A percentile compares a stretch with the other conserved stretches of the same genome.
These are phyloP conservation scores for Fistulina hepatica DNA, from an alignment of 1,284 basidiomycete genomes.

Conservation along the genomic window DNA sequence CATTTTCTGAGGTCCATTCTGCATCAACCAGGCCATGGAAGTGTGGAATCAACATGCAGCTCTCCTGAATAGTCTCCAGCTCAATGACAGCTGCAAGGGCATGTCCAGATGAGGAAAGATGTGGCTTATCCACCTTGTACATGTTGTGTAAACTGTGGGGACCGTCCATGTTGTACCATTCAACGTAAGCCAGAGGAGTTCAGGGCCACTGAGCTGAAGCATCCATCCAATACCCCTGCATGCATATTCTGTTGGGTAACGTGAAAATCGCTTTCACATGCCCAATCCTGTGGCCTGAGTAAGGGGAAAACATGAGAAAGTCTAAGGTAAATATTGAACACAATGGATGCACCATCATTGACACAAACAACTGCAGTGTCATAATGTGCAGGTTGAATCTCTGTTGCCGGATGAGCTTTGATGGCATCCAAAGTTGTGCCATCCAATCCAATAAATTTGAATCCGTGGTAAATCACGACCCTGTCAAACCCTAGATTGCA, in stretches of 20 bases:
- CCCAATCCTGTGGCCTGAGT: conserved; percentile 1
- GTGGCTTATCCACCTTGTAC: neutral
- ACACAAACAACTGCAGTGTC: neutral
- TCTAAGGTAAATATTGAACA: neutral
- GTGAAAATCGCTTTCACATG: conserved; percentile 1
- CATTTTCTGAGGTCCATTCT: conserved; percentile 2
- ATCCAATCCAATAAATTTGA: neutral
- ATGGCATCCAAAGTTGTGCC: neutral
- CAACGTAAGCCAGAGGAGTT: conserved; percentile 2
- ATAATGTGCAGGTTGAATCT: neutral
- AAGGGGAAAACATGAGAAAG: neutral
- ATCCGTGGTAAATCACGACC: neutral
- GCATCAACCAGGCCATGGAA: neutral
- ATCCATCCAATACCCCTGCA: neutral
- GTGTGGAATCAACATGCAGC: neutral
- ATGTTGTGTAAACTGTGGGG: neutral
- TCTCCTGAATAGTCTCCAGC: neutral
- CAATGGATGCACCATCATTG: neutral
- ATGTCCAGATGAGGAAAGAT: neutral
- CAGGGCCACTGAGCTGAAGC: neutral
- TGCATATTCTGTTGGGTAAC: neutral
- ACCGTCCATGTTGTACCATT: conserved; percentile 1
- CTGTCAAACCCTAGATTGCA: neutral
- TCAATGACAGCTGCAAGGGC: neutral
- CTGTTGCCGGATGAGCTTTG: neutral